Conservation (phyloP, 352 stramenopile genomes). For the Aphanomyces invadans region DNA sequence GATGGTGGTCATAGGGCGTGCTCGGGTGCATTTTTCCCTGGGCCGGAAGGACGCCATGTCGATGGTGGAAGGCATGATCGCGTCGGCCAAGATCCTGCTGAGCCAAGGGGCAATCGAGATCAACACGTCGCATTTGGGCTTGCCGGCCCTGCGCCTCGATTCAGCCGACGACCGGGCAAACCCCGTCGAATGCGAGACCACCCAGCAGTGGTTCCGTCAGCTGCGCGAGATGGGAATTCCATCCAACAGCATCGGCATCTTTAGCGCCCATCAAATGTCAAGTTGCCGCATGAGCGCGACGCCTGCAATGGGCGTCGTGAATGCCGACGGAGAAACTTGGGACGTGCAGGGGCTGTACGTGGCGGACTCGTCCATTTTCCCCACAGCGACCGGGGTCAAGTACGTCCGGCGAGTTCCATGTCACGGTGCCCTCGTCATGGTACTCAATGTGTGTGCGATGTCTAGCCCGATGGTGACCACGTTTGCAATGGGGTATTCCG, state of each 20-base stretch:
- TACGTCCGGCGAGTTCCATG: neutral
- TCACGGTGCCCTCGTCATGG: neutral
- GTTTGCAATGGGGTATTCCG: conserved; percentile 21
- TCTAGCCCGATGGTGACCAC: conserved; percentile 23
- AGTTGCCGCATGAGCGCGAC: conserved; percentile 29
- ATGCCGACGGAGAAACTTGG: conserved; percentile 32
- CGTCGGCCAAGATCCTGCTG: conserved; percentile 25
- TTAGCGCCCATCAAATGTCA: conserved; percentile 33
- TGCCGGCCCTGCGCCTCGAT: conserved; percentile 14
- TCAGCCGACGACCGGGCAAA: conserved; percentile 21
- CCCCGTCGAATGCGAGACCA: conserved; percentile 14
- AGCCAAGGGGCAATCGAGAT: conserved; percentile 27
- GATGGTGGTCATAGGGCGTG: neutral
- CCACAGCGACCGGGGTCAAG: conserved; percentile 31
- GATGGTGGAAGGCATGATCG: conserved; percentile 26
- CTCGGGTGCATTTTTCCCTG: conserved; percentile 25
- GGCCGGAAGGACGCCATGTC: conserved; percentile 26
- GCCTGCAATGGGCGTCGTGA: conserved; percentile 24
- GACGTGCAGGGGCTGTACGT: conserved; percentile 32
- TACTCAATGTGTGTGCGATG: neutral
- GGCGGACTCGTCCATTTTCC: conserved; percentile 31
- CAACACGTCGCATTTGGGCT: conserved; percentile 20
- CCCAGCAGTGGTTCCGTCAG: conserved; percentile 24
- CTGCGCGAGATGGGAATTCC: conserved; percentile 17
- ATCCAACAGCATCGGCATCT: conserved; percentile 24